Base-by-base conservation (phyloP, 2,329 filamentous ascomycete genomes). In the Aspergillus sp. region DNA sequence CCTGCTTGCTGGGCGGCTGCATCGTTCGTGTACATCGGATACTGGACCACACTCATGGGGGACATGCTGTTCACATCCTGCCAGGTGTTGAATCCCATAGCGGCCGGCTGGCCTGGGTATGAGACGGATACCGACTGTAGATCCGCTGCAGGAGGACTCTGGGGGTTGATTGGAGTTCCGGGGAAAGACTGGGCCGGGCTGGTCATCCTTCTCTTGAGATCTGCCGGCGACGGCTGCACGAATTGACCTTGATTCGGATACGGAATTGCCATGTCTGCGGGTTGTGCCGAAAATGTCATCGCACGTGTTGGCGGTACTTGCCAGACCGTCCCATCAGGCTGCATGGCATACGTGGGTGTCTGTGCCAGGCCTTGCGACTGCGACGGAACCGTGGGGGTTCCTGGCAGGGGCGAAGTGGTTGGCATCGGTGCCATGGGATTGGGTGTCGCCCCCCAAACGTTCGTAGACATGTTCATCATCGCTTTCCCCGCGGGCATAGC, bases 131-230 rank as follows among this genome's bases (percentile, higher is more conserved):
- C 66, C 11, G 71, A 60, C 39, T 71, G 70, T 57, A 75, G 67
- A 17, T 73, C 71, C 1, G 69, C 19, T 54, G 63, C 38, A 15
- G 71, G 62, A 2, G 73, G 64, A 52, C 65, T 68, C 13, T 71
- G 73, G 36, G 65, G 64, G 54, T 64, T 68, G 55, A 64, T 62
- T n/a, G 58, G 61, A 51, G 21, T 62, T 8, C 59, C 57, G 19
- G 66, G 68, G 25, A 71, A 64, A 5, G 65, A 57, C 32, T 76
- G 71, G 8, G 66, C 68, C 5, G 74, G 74, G 38, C 71, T 74
- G 3, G 74, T 76, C 70, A 77, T 75, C 52, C 73, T 69, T 27
- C 73, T 69, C 59, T 77, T 77, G 38, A 75, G 63, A 53, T 77
- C 73, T 2, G 71, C 67, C 1, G 69, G 64, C 47, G 73, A 65